A percentile compares a stretch with the other conserved stretches of the same genome.
These are phyloP conservation scores for Ophiosphaerella herpotricha DNA, from an alignment of 2,329 filamentous ascomycete species.

Conservation along the genomic window DNA sequence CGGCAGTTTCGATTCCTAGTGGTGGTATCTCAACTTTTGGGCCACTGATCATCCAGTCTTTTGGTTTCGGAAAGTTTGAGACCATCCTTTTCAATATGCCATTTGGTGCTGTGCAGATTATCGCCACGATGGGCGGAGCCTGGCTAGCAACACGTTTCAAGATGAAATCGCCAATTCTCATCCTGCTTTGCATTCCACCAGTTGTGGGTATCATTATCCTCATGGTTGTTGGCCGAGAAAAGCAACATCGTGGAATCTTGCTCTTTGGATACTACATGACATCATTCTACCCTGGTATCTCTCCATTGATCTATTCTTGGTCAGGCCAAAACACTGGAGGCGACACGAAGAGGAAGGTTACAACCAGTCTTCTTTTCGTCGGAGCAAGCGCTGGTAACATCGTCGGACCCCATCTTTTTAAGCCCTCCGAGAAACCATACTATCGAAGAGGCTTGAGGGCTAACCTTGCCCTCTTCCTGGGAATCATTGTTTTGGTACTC, in stretches of 20 bases:
- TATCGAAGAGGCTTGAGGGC: constrained; percentile 63
- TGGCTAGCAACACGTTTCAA: constrained; percentile 60
- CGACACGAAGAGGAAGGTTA: constrained; percentile 71
- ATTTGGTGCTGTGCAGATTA: constrained; percentile 64
- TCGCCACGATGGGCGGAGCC: constrained; percentile 63
- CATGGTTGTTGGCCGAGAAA: constrained; percentile 54
- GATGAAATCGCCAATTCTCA: constrained; percentile 61
- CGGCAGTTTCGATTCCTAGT: constrained; percentile 53
- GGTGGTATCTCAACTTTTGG: constrained; percentile 65
- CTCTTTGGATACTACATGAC: constrained; percentile 65
- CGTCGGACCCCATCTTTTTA: constrained; percentile 68
- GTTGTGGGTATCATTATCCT: constrained; percentile 62
- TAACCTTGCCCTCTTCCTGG: constrained; percentile 65
- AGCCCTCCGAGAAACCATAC: constrained; percentile 61
- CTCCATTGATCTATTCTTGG: constrained; percentile 66
- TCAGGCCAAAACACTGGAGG: constrained; percentile 67
- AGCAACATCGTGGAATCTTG: constrained; percentile 54
- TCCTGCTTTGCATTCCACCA: constrained; percentile 60
- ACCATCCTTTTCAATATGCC: constrained; percentile 66
- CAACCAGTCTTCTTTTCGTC: constrained; percentile 67
- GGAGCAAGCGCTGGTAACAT: constrained; percentile 70
- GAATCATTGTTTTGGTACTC: constrained; percentile 59
- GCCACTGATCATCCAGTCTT: constrained; percentile 61
- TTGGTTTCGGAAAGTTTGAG: constrained; percentile 61
- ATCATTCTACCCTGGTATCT: constrained; percentile 64